Percentiles rank a stretch among this genome's conserved stretches.
These are phyloP conservation scores for Rhexocercosporidium sp. DNA, from an alignment of 2,329 filamentous ascomycete species.

Conservation along the genomic window DNA sequence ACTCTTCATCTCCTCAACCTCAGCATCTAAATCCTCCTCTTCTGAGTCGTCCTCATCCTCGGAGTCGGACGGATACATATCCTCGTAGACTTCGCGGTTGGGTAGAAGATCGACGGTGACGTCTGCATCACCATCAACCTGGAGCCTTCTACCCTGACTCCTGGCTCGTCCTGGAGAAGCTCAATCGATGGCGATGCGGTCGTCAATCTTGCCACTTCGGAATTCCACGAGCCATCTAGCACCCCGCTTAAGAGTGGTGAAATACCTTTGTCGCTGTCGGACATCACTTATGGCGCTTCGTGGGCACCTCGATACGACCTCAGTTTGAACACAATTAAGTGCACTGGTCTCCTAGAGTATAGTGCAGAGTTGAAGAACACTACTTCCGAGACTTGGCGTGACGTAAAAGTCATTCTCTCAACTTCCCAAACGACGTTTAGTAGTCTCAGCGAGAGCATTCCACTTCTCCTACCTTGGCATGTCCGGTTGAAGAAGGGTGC, in stretches of 20 bases:
- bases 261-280: conserved; percentile 43
- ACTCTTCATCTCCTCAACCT: conserved; percentile 35
- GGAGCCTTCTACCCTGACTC: too few relatives aligned
- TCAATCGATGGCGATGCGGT: too few relatives aligned
- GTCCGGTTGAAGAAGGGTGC: conserved; percentile 46
- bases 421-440: conserved; percentile 56
- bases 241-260: conserved; percentile 48
- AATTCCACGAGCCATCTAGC: too few relatives aligned
- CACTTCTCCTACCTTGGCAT: conserved; percentile 52
- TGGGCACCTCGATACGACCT: conserved; percentile 57
- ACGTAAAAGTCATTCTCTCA: conserved; percentile 50
- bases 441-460: conserved; percentile 54
- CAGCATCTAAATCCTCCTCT: conserved; percentile 40
- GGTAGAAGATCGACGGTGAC: conserved; percentile 63
- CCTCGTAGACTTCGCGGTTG: conserved; percentile 52
- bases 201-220: too few relatives aligned
- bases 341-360: conserved; percentile 48
- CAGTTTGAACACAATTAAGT: conserved; percentile 46
- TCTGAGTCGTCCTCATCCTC: conserved; percentile 41
- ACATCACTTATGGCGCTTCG: too few relatives aligned
- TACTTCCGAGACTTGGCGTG: conserved; percentile 54
- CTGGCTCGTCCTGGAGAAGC: too few relatives aligned
- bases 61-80: conserved; percentile 44
- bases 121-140: too few relatives aligned
- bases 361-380: conserved; percentile 58